Evolutionary conservation across 495 filamentous ascomycete species (phyloP), one percentile per base, ranked within the genome.

Genomic region (Astrothelium macrocarpum): DNA sequence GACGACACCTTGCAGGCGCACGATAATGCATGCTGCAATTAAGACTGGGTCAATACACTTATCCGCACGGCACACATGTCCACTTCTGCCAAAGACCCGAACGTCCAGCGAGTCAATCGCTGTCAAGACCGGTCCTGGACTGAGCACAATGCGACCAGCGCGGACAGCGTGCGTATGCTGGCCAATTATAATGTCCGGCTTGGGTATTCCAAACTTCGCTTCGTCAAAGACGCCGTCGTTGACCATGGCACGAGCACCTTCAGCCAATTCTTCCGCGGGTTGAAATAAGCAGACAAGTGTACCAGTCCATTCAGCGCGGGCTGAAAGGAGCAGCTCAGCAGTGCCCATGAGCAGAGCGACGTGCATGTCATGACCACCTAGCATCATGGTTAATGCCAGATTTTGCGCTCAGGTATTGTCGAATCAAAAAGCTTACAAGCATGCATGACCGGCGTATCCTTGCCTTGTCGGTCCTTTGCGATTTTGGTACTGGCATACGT

Each of bases 231-330:
- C 70, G 0, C 78, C 81, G 66, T 80, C 80, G 26, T 80, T 75
- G 42, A 84, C 76, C 81, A 83, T 84, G 0, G 79, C 78, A 42
- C 80, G 75, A 0, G 81, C 81, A 26, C 81, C 81, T 12, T 66
- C 77, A 16, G 72, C 80, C 10, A 78, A 72, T 56, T 84, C 81
- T 63, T 84, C 81, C 31, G 80, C 71, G 0, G 81, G 81, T 64
- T 84, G 81, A 68, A 84, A 83, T 4, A 83, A 61, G 14, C 81
- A 71, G n/a, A 83, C 74, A 64, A 83, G 64, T 0, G 81, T 83
- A 2, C 81, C 81, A 36, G 63, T 70, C 81, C 81, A 84, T 1
- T 65, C 29, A 28, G 74, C 42, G 45, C 61, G 72, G 4, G 65
- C 67, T 2, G 63, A 65, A 9, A 64, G 71, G 0, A 83, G 71